Conservation (phyloP, 129 eudicot genomes). For the Pulicaria dysenterica region DNA sequence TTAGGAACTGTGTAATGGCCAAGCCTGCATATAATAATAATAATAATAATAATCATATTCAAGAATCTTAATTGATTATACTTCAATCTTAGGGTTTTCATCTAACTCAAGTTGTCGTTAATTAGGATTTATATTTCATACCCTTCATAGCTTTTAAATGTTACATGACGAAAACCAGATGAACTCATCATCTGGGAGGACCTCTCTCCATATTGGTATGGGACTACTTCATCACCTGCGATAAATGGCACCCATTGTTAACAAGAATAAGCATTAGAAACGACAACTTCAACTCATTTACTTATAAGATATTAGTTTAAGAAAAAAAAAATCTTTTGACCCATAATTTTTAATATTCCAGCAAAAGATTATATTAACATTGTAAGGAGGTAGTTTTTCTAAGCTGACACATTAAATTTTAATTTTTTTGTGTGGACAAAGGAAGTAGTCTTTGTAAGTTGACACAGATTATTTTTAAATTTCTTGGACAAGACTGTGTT, state of each 20-base stretch:
- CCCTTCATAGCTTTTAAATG: slow-evolving; percentile 61
- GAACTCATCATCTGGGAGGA: slow-evolving; percentile 60
- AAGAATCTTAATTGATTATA: slow-evolving; percentile 4
- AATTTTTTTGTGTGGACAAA: too few species aligned
- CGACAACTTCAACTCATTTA: not conserved
- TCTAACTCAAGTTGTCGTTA: not conserved
- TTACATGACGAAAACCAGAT: slow-evolving; percentile 75
- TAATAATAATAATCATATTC: slow-evolving; percentile 25
- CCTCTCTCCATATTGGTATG: slow-evolving; percentile 66
- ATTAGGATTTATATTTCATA: not conserved
- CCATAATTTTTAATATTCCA: too few species aligned
- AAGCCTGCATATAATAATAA: slow-evolving; percentile 60
- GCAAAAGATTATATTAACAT: too few species aligned
- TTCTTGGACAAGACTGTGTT: too few species aligned
- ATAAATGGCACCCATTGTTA: not conserved
- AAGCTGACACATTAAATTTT: not conserved
- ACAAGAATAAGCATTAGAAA: not conserved
- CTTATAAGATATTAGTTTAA: not conserved
- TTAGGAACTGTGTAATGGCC: slow-evolving; percentile 91
- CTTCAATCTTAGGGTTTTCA: not conserved
- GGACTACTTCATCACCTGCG: slow-evolving; percentile 91
- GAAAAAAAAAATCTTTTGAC: too few species aligned
- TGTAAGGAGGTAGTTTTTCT: too few species aligned
- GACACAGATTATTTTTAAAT: too few species aligned
- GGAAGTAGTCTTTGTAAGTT: too few species aligned